A percentile compares a stretch with the other conserved stretches of the same genome.
Evolutionary conservation across 2,329 filamentous ascomycete genomes (phyloP).

Genomic region (Onygenales sp.): DNA sequence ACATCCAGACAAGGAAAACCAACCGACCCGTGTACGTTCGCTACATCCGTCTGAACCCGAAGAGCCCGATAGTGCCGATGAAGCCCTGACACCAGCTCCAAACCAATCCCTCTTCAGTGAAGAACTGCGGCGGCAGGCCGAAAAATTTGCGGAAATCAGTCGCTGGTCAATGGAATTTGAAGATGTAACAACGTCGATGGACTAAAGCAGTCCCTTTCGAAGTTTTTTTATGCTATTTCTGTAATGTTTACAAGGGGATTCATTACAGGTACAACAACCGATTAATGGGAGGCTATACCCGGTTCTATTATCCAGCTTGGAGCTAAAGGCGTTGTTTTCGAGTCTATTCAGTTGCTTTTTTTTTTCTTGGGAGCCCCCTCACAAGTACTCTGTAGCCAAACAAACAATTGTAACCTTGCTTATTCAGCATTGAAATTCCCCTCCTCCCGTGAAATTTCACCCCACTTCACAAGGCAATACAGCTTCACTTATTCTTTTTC

Average conservation of each 20-base stretch:
- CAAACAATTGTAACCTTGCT: too few relatives aligned
- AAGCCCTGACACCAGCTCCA: constrained; percentile 11
- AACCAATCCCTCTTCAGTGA: constrained; percentile 20
- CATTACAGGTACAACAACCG: too few relatives aligned
- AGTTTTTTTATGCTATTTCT: neutral
- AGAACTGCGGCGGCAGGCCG: constrained; percentile 25
- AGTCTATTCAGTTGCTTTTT: too few relatives aligned
- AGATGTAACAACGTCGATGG: constrained; percentile 23
- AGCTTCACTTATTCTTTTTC: too few relatives aligned
- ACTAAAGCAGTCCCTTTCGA: constrained; percentile 15
- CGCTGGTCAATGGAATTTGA: constrained; percentile 37
- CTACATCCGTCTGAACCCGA: constrained; percentile 26
- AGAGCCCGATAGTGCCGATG: constrained; percentile 12
- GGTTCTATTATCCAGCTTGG: too few relatives aligned
- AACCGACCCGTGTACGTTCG: constrained; percentile 13
- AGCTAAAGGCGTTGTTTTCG: too few relatives aligned
- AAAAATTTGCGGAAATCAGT: constrained; percentile 34
- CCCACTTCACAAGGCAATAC: too few relatives aligned
- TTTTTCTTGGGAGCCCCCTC: too few relatives aligned
- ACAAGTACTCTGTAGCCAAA: too few relatives aligned
- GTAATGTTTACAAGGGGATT: neutral
- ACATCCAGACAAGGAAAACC: constrained; percentile 23
- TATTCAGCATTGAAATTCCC: too few relatives aligned
- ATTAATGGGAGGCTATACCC: too few relatives aligned
- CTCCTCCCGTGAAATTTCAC: too few relatives aligned